Evolutionary conservation across 257 asterid genomes (phyloP).

Genomic region (Buddleja alternifolia): DNA sequence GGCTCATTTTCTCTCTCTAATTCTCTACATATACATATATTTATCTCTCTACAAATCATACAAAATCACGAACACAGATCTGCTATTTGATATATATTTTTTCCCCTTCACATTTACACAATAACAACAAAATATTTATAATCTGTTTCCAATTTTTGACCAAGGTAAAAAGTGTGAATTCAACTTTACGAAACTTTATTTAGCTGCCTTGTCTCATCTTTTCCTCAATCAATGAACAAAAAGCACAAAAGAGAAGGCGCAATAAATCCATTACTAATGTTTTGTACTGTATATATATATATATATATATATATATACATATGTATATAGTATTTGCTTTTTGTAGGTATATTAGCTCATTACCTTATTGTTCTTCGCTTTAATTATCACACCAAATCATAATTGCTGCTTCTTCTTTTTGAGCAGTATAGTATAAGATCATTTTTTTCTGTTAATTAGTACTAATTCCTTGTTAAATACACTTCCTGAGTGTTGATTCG

Average conservation of each 20-base stretch:
- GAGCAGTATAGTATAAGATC: slow-evolving; percentile 49
- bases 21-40: neutral
- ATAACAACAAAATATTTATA: slow-evolving; percentile 6
- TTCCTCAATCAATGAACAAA: slow-evolving; percentile 37
- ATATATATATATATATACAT: no score
- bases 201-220: slow-evolving; percentile 28
- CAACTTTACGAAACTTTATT: slow-evolving; percentile 12
- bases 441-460: slow-evolving; percentile 32
- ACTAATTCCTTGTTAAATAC: slow-evolving; percentile 28
- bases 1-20: neutral
- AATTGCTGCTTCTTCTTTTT: slow-evolving; percentile 59
- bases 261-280: slow-evolving; percentile 39
- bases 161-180: slow-evolving; percentile 28
- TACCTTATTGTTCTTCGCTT: no score
- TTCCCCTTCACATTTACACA: slow-evolving; percentile 21
- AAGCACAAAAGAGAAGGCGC: slow-evolving; percentile 29
- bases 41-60: slow-evolving; percentile 14
- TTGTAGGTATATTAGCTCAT: slow-evolving; percentile 30
- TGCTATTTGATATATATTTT: slow-evolving; percentile 27
- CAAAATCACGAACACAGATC: slow-evolving; percentile 31
- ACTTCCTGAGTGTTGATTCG: slow-evolving; percentile 21
- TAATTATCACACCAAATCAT: slow-evolving; percentile 50
- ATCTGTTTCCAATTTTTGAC: slow-evolving; percentile 23
- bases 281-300: slow-evolving; percentile 36
- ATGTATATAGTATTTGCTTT: slow-evolving; percentile 29